These are phyloP conservation scores for Penicillium psychrofluorescens DNA, from an alignment of 495 filamentous ascomycete genomes.

Conservation along the genomic window DNA sequence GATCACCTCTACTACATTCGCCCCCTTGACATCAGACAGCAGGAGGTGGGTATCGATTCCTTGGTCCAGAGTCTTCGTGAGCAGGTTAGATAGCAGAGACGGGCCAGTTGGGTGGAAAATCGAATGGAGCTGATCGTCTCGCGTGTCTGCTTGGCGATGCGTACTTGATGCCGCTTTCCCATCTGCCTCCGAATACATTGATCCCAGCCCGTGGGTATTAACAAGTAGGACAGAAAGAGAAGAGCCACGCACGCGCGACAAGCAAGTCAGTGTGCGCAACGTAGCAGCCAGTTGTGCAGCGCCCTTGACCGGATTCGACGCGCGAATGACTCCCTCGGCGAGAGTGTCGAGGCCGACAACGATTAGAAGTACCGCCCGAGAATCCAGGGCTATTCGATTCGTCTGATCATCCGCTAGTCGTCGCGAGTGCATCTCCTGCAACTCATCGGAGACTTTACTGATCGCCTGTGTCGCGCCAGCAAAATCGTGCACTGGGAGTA, in stretches of 20 bases:
- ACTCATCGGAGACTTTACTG: constrained; percentile 18
- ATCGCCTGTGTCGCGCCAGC: constrained; percentile 28
- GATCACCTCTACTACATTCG: constrained; percentile 30
- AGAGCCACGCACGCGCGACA: constrained; percentile 21
- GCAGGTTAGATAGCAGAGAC: constrained; percentile 25
- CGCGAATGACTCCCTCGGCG: constrained; percentile 29
- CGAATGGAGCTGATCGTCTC: constrained; percentile 25
- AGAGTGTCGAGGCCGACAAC: constrained; percentile 35
- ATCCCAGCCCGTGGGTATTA: constrained; percentile 31
- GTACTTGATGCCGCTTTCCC: not conserved
- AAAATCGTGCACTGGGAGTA: constrained; percentile 32
- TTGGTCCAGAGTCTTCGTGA: constrained; percentile 35
- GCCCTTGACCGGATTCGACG: constrained; percentile 33
- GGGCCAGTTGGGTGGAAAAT: constrained; percentile 18
- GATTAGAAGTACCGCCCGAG: constrained; percentile 16
- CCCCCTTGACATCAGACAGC: constrained; percentile 19
- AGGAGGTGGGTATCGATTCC: constrained; percentile 37
- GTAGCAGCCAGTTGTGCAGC: constrained; percentile 27
- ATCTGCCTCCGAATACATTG: constrained; percentile 3
- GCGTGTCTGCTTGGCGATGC: not conserved
- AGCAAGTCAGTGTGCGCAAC: constrained; percentile 25
- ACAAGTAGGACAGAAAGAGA: constrained; percentile 32
- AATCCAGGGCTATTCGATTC: not conserved
- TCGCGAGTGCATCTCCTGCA: constrained; percentile 13
- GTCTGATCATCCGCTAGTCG: not conserved